Percentiles rank a stretch among this genome's conserved stretches.
Conservation (phyloP, 352 stramenopile species). For the Phytophthora pluvialis region DNA sequence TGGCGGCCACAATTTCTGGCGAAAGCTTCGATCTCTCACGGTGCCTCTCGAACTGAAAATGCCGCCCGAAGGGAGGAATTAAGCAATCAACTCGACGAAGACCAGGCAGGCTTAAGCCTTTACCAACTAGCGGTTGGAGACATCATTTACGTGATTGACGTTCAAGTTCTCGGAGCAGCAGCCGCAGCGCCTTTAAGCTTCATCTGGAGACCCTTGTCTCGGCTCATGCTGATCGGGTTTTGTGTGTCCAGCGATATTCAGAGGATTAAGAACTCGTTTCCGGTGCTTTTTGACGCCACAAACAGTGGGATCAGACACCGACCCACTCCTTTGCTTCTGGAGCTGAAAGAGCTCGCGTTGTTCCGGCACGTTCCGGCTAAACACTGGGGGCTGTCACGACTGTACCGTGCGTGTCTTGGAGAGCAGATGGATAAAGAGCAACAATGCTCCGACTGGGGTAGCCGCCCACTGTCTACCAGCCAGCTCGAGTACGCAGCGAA, state of each 20-base stretch:
- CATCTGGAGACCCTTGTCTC: constrained; percentile 43
- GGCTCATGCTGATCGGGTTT: constrained; percentile 59
- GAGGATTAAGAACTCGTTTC: constrained; percentile 61
- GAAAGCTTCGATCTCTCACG: constrained; percentile 7
- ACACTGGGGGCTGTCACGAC: constrained; percentile 60
- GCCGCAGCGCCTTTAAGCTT: constrained; percentile 45
- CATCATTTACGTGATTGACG: constrained; percentile 65
- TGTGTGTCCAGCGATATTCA: constrained; percentile 60
- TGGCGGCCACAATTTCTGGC: constrained; percentile 61
- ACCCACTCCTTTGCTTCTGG: constrained; percentile 38
- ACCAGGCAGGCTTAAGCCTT: constrained; percentile 47
- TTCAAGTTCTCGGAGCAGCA: constrained; percentile 47
- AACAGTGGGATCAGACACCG: not conserved
- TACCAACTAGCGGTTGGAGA: constrained; percentile 56
- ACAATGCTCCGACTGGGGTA: constrained; percentile 70
- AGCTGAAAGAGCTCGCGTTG: constrained; percentile 61
- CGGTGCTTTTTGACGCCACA: constrained; percentile 11
- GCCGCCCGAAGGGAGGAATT: not conserved
- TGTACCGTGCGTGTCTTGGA: constrained; percentile 48
- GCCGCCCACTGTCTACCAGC: constrained; percentile 40
- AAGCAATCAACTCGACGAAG: constrained; percentile 18
- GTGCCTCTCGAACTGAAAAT: not conserved
- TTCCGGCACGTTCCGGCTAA: constrained; percentile 53
- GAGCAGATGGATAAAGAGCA: constrained; percentile 63
- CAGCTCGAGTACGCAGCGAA: constrained; percentile 66